phyloP scores from a whole-genome alignment of 1,284 basidiomycete genomes.

The Papiliotrema flavescens region DNA sequence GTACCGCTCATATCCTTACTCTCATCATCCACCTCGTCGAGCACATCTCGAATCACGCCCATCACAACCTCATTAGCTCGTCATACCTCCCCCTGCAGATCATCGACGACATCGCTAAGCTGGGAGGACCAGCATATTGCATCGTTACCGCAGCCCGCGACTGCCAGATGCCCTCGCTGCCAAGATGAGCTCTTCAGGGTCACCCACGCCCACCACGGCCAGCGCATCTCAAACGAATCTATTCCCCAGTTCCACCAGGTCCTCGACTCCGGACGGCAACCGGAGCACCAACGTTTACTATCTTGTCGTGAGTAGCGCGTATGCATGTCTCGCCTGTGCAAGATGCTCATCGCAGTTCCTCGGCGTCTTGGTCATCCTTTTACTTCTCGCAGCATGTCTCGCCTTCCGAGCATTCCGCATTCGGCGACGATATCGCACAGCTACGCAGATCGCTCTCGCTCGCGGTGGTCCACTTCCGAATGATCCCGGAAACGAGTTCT shows the following conservation, averaged over 20 bases:
- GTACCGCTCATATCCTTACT: background rate
- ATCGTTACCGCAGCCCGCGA: too few species aligned
- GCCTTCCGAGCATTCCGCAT: slow-evolving; percentile 30
- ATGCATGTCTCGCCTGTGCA: too few species aligned
- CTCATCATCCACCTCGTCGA: background rate
- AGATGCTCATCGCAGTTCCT: slow-evolving; percentile 30
- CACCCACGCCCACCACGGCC: background rate
- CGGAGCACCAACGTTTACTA: slow-evolving; percentile 13
- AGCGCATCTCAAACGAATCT: background rate
- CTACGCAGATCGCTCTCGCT: slow-evolving; percentile 34
- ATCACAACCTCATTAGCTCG: background rate
- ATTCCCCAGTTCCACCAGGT: background rate
- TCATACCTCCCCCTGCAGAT: background rate
- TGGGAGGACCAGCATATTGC: background rate
- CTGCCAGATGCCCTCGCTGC: background rate
- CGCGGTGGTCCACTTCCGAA: slow-evolving; percentile 33
- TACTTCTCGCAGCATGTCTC: slow-evolving; percentile 29
- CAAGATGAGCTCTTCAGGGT: background rate
- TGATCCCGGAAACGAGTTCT: slow-evolving; percentile 19
- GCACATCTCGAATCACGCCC: too few species aligned
- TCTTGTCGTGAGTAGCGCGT: slow-evolving; percentile 8
- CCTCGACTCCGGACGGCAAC: background rate
- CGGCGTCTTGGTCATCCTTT: slow-evolving; percentile 36
- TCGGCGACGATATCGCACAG: slow-evolving; percentile 35
- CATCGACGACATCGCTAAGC: too few species aligned